Evolutionary conservation across 257 asterid species (phyloP).

Genomic region (Striga asiatica): DNA sequence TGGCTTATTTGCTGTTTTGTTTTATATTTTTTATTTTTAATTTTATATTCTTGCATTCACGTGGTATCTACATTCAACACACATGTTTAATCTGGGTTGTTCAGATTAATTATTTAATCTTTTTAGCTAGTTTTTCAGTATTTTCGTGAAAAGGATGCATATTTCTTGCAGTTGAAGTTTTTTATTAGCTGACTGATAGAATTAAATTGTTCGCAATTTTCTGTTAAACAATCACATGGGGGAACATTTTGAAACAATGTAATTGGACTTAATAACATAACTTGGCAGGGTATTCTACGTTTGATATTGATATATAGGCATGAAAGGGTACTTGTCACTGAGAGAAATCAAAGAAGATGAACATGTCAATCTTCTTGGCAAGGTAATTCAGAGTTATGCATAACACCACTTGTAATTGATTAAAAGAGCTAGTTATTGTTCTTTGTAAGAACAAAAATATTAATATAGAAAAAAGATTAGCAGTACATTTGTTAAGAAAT

Average conservation of each 20-base stretch:
- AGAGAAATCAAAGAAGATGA: conserved; percentile 49
- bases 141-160: not conserved
- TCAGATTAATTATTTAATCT: not conserved
- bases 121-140: not conserved
- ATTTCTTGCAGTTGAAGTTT: not conserved
- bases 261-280: not conserved
- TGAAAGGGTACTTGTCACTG: conserved; percentile 26
- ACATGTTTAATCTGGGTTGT: not conserved
- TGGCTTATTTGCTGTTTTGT: too few species aligned
- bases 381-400: conserved; percentile 32
- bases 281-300: not conserved
- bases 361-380: conserved; percentile 47
- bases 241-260: conserved; percentile 5
- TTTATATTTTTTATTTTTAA: too few species aligned
- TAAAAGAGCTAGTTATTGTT: too few species aligned
- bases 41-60: conserved; percentile 10
- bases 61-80: not conserved
- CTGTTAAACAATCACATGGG: not conserved
- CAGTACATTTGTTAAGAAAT: too few species aligned
- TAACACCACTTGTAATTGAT: not conserved
- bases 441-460: too few species aligned
- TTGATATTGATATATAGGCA: conserved; percentile 34
- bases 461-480: too few species aligned
- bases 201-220: not conserved
- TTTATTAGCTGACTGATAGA: not conserved